Evolutionary conservation across 2,329 filamentous ascomycete species (phyloP), one percentile per base, ranked within the genome.

Genomic region (Alternaria tenuissima): DNA sequence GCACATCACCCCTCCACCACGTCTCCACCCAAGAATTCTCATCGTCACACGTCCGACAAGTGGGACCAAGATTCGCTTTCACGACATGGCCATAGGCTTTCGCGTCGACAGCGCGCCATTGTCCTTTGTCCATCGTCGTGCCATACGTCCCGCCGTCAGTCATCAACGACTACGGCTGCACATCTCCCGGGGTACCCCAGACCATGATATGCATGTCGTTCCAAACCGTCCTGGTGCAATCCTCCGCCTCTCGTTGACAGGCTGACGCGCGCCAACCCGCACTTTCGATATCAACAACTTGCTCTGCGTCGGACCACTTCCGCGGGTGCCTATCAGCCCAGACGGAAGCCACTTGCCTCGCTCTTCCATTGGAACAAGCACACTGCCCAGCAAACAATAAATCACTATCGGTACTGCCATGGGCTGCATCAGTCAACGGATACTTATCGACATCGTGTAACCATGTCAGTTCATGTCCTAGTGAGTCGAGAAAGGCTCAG

Each of bases 101-200:
- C 14, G 14, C 39, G 11, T 7, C 11, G 36, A 26, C 24, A 30
- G 36, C 4, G 18, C 51, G 43, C 26, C 51, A 32, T 30, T n/a
- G 26, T 2, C 34, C 26, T 44, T 12, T 24, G 26, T 38, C 46
- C 52, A 34, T 41, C 43, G 48, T 30, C 38, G n/a, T 41, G 32
- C 32, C 36, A 39, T 39, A 5, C 3, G 24, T 20, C 36, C 22
- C 34, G 43, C 34, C 38, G 54, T 24, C 54, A 49, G 18, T 32
- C 38, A 46, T 38, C 38, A 34, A 20, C 52, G 39, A 22, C 57
- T 47, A 43, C 46, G 11, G 28, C 52, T 38, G 57, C 52, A 30
- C 14, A 46, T 52, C 52, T 55, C 44, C 57, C 44, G 46, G 57
- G 57, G 46, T 56, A 59, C 52, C 57, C 57, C 43, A 56, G 57